Evolutionary conservation across 352 stramenopile genomes (phyloP).

Genomic region (Labyrinthula sp.): DNA sequence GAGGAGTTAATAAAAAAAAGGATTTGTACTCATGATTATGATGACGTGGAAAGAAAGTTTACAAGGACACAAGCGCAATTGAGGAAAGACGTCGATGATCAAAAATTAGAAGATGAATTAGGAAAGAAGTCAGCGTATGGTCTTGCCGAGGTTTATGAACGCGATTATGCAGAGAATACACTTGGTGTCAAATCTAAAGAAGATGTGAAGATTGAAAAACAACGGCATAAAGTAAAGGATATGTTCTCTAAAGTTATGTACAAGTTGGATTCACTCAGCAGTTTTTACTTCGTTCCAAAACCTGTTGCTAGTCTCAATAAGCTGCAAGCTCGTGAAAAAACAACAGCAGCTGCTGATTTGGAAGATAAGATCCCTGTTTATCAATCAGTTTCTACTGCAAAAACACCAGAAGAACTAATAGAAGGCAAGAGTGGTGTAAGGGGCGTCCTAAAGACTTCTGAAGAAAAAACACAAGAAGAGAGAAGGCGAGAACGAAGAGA

Average conservation of each 20-base stretch:
- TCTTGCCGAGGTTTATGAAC: slow-evolving; percentile 67
- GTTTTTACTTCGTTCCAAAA: slow-evolving; percentile 72
- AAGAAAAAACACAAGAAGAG: slow-evolving; percentile 59
- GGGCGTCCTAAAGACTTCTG: slow-evolving; percentile 14
- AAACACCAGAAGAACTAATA: slow-evolving; percentile 34
- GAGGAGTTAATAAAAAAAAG: slow-evolving; percentile 72
- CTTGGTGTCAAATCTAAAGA: slow-evolving; percentile 58
- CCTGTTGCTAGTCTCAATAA: slow-evolving; percentile 56
- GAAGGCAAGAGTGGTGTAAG: slow-evolving; percentile 18
- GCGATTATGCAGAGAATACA: slow-evolving; percentile 65
- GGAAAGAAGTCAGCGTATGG: slow-evolving; percentile 68
- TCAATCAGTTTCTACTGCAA: slow-evolving; percentile 14
- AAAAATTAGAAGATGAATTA: slow-evolving; percentile 50
- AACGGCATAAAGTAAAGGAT: slow-evolving; percentile 56
- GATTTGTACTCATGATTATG: slow-evolving; percentile 59
- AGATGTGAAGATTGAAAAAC: slow-evolving; percentile 46
- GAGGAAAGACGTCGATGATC: slow-evolving; percentile 31
- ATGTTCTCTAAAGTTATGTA: slow-evolving; percentile 63
- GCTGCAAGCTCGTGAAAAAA: background rate
- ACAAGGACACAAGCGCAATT: slow-evolving; percentile 4
- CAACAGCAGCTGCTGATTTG: slow-evolving; percentile 30
- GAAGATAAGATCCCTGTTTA: slow-evolving; percentile 35
- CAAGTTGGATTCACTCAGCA: slow-evolving; percentile 64
- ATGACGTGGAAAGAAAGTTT: slow-evolving; percentile 67
- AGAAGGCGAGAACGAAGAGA: slow-evolving; percentile 53